A percentile compares a stretch with the other conserved stretches of the same genome.
Evolutionary conservation across 208 protist genomes (phyloP).

Genomic region (Giardia duodenalis): DNA sequence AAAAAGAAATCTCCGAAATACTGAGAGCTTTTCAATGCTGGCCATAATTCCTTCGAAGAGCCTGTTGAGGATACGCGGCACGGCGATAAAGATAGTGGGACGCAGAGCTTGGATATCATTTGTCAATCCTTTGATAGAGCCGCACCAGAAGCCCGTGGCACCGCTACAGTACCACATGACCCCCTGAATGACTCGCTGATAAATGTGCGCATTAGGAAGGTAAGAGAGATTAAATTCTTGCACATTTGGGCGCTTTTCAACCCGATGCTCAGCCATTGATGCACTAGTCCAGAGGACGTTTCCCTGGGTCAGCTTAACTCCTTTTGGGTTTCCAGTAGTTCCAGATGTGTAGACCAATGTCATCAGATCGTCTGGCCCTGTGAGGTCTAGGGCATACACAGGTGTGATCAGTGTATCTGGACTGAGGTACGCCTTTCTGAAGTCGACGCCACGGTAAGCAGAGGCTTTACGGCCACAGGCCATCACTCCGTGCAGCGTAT

Average conservation of each 20-base stretch:
- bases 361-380: slow-evolving; percentile 20
- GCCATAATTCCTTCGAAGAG: slow-evolving; percentile 28
- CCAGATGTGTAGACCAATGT: slow-evolving; percentile 43
- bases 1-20: background rate
- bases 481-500: background rate
- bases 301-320: slow-evolving; percentile 29
- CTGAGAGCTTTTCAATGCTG: background rate
- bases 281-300: background rate
- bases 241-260: background rate
- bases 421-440: background rate
- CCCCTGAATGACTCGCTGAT: background rate
- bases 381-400: background rate
- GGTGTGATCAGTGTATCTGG: background rate
- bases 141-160: background rate
- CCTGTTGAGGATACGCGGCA: slow-evolving; percentile 24
- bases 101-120: slow-evolving; percentile 27
- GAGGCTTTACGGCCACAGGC: background rate
- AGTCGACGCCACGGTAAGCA: background rate
- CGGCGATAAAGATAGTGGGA: slow-evolving; percentile 11
- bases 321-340: slow-evolving; percentile 38
- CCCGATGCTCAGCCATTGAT: background rate
- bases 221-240: slow-evolving; percentile 25
- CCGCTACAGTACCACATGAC: background rate
- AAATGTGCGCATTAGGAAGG: slow-evolving; percentile 32
- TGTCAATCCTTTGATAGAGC: background rate